Conservation (phyloP, 176 grass and related monocot genomes). For the Triticum turgidum region DNA sequence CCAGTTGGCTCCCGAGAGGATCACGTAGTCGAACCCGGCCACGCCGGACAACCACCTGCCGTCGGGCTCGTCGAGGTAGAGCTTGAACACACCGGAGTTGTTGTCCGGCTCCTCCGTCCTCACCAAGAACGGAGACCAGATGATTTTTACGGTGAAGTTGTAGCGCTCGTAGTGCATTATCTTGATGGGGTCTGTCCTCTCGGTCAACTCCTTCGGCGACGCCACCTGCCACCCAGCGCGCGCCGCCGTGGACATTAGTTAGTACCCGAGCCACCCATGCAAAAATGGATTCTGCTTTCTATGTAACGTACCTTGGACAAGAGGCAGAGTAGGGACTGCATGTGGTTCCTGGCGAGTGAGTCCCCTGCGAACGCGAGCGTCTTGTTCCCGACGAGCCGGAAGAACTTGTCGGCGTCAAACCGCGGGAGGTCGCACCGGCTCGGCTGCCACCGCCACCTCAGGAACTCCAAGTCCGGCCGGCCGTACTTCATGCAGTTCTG, state of each 20-base stretch:
- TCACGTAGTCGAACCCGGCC: slow-evolving; percentile 51
- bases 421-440: slow-evolving; percentile 40
- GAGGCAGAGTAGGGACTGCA: slow-evolving; percentile 54
- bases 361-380: slow-evolving; percentile 52
- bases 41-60: slow-evolving; percentile 45
- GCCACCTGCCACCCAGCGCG: slow-evolving; percentile 25
- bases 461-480: slow-evolving; percentile 47
- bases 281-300: neutral
- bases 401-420: slow-evolving; percentile 50
- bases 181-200: slow-evolving; percentile 17
- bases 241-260: neutral
- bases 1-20: slow-evolving; percentile 74
- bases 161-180: slow-evolving; percentile 40
- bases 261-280: neutral
- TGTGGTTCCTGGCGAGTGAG: slow-evolving; percentile 53
- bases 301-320: slow-evolving; percentile 23
- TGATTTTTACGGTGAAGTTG: slow-evolving; percentile 54
- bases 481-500: slow-evolving; percentile 58
- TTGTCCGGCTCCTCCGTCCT: slow-evolving; percentile 26
- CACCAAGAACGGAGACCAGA: slow-evolving; percentile 79
- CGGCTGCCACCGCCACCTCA: slow-evolving; percentile 56
- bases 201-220: slow-evolving; percentile 18
- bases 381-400: slow-evolving; percentile 41
- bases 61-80: slow-evolving; percentile 72
- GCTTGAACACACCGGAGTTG: slow-evolving; percentile 29